Percentiles rank a stretch among this genome's conserved stretches.
Evolutionary conservation across 306 rosid species (phyloP).

Genomic region (Malus fusca): DNA sequence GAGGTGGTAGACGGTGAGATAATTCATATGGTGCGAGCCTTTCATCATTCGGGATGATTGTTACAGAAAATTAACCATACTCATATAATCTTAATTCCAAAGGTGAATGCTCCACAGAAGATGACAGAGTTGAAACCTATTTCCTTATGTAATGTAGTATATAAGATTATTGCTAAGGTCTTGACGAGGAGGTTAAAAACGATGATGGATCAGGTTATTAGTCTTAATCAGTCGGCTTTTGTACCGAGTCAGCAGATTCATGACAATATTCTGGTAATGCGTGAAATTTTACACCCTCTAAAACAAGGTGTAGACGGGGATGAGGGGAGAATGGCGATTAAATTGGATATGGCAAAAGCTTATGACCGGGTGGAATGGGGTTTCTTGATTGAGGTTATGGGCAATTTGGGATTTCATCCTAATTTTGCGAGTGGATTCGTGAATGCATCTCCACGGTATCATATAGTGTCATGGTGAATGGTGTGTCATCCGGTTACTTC

Average conservation of each 20-base stretch:
- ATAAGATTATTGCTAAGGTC: background rate
- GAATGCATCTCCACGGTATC: no score
- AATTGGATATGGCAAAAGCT: background rate
- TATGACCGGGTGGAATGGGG: no score
- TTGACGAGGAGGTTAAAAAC: no score
- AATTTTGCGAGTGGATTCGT: no score
- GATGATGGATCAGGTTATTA: background rate
- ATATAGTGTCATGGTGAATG: no score
- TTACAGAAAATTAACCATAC: no score
- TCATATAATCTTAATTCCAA: no score
- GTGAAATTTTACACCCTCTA: no score
- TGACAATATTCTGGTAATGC: background rate
- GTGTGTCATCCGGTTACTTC: fast-evolving
- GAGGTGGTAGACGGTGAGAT: background rate
- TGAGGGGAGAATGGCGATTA: background rate
- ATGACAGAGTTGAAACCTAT: background rate
- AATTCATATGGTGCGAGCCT: no score
- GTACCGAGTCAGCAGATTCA: fast-evolving
- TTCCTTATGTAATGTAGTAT: background rate
- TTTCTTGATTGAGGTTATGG: no score
- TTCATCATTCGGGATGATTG: no score
- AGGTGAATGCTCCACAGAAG: fast-evolving
- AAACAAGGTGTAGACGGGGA: background rate
- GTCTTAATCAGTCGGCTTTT: background rate
- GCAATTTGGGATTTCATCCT: no score